phyloP scores from a whole-genome alignment of 495 filamentous ascomycete genomes.

The Cenococcum geophilum region DNA sequence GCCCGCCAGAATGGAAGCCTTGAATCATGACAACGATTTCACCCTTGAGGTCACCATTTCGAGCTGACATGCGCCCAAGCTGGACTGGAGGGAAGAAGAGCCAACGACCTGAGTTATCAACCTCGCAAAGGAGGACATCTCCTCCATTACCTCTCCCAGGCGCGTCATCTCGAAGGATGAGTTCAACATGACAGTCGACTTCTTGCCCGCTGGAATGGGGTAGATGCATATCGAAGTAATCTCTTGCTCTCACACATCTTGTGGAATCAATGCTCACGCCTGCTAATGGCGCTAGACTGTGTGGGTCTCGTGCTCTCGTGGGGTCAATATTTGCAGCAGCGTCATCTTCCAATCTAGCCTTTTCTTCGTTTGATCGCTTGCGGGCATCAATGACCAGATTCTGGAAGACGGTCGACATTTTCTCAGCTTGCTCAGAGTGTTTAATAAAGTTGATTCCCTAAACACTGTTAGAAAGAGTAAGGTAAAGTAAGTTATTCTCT shows the following conservation, averaged over 20 bases:
- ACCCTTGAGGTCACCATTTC: conserved; percentile 60
- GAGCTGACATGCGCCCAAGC: conserved; percentile 64
- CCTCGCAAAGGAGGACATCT: conserved; percentile 85
- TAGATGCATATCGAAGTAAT: conserved; percentile 80
- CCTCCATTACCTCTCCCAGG: conserved; percentile 52
- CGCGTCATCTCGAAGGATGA: conserved; percentile 75
- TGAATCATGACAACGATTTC: conserved; percentile 83
- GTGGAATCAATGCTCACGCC: conserved; percentile 64
- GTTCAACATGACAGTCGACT: conserved; percentile 81
- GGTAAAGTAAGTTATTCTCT: neutral
- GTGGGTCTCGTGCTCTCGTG: conserved; percentile 68
- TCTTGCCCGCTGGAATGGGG: conserved; percentile 84
- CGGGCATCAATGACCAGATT: conserved; percentile 70
- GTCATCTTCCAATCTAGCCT: conserved; percentile 82
- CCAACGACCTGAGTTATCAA: conserved; percentile 70
- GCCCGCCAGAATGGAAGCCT: conserved; percentile 47
- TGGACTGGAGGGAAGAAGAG: conserved; percentile 83
- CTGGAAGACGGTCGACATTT: conserved; percentile 55
- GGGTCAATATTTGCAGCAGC: conserved; percentile 78
- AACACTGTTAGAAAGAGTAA: conserved; percentile 20
- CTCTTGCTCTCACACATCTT: conserved; percentile 76
- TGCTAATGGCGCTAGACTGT: conserved; percentile 61
- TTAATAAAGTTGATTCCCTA: conserved; percentile 48
- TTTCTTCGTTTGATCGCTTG: conserved; percentile 74
- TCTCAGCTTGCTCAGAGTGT: conserved; percentile 53